phyloP scores from a whole-genome alignment of 2,329 filamentous ascomycete species.

The Esteya vermicola region DNA sequence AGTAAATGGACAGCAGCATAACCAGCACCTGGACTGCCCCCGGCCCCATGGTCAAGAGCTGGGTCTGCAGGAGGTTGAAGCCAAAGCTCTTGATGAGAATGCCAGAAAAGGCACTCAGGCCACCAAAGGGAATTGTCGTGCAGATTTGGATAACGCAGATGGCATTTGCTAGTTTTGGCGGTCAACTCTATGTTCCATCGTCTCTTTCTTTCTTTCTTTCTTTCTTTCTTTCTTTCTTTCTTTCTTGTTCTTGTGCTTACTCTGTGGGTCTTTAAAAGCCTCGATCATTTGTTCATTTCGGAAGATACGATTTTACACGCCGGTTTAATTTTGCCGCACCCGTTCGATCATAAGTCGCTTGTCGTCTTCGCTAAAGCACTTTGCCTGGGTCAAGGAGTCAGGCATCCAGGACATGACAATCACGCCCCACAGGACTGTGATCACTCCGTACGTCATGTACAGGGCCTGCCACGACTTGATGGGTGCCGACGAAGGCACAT shows the following conservation, averaged over 20 bases:
- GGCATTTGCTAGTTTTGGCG: too few species aligned
- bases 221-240: too few species aligned
- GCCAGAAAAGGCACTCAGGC: constrained; percentile 25
- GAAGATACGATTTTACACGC: constrained; percentile 18
- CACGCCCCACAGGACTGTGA: constrained; percentile 17
- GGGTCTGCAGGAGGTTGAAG: constrained; percentile 7
- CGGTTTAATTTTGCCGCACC: constrained; percentile 19
- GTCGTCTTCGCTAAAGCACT: constrained; percentile 14
- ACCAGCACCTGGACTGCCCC: constrained; percentile 15
- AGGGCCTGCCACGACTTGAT: constrained; percentile 8
- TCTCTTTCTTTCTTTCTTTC: too few species aligned
- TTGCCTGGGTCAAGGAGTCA: constrained; percentile 12
- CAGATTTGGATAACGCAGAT: constrained; percentile 6
- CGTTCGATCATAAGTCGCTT: constrained; percentile 17
- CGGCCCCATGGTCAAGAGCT: constrained; percentile 13
- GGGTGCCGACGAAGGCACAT: constrained; percentile 14
- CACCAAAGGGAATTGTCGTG: constrained; percentile 4
- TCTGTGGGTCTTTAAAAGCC: constrained; percentile 18
- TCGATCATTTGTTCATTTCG: constrained; percentile 18
- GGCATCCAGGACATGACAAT: constrained; percentile 11
- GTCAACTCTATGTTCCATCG: too few species aligned
- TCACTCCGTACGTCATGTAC: constrained; percentile 21
- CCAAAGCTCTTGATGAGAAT: constrained; percentile 21
- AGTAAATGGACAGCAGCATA: constrained; percentile 14
- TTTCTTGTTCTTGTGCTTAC: too few species aligned